Evolutionary conservation across 2,329 filamentous ascomycete genomes (phyloP).

Genomic region (Neofusicoccum umdonicola): DNA sequence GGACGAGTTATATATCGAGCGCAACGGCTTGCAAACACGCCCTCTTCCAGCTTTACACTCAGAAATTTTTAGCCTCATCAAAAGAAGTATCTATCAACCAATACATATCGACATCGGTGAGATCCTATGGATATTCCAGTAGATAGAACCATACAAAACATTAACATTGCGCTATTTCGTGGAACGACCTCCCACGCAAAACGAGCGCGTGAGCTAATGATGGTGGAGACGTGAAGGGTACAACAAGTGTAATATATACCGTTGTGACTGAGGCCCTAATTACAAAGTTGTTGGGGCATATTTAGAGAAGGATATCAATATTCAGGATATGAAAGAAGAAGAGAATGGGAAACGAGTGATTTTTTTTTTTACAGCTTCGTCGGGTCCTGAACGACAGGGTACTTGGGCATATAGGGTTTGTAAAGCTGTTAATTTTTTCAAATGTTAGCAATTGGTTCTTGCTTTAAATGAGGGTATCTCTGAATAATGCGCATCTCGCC

Average conservation of each 20-base stretch:
- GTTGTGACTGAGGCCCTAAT: neutral
- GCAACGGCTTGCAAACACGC: no score
- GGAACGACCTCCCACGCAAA: neutral
- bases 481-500: neutral
- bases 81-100: no score
- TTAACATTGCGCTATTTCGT: neutral
- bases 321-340: neutral
- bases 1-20: no score
- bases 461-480: neutral
- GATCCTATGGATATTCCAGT: no score
- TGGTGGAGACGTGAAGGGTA: neutral
- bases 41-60: no score
- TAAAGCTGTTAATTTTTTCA: conserved; percentile 19
- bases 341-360: neutral
- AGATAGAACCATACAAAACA: neutral
- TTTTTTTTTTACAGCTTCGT: neutral
- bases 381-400: conserved; percentile 24
- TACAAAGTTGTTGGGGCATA: neutral
- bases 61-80: no score
- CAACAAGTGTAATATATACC: neutral
- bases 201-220: neutral
- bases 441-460: neutral
- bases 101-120: no score
- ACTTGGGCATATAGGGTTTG: conserved; percentile 25
- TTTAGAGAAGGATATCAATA: neutral